Base-by-base conservation (phyloP, 495 filamentous ascomycete species). In the Cercophora newfieldiana region DNA sequence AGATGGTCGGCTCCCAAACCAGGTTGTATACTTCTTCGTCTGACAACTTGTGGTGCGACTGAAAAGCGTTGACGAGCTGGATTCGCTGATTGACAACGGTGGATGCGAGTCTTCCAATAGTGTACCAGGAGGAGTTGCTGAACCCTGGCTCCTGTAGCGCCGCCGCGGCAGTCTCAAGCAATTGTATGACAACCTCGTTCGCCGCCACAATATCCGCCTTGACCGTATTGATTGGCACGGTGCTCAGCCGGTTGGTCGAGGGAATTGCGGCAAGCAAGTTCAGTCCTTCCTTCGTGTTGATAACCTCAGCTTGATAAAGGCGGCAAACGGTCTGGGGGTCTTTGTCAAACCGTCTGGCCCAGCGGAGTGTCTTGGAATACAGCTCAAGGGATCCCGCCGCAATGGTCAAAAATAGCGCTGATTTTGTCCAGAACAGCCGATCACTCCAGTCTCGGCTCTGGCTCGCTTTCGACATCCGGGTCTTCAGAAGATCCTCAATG, bases 1-100 rank as follows among this genome's bases (percentile, higher is more conserved):
- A 12, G 8, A 72, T 50, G 2, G 69, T 73, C 1, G 73, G 67
- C 24, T 63, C 47, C 73, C 71, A 75, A 0, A 75, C 67, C 1
- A 65, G 28, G 33, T 50, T 31, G 37, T 55, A 64, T 5, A 71
- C 54, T 8, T 66, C 57, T n/a, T 65, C 28, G 26, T 72, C 65
- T 2, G 61, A 60, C 28, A 75, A 44, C 1, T 30, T 10, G 24
- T 44, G 22, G 1, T 37, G n/a, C 0, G 25, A 8, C 30, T 70
- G 64, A 5, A 70, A 65, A 3, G 44, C 57, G 29, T 53, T 47
- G 7, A 71, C 64, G 21, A 37, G 30, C 12, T 51, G 19, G 12
- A 69, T 7, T 7, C 73, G 69, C 4, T 26, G 31, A 8, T 24
- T 12, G n/a, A 70, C 65, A 10, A 75, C 62, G 5, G 30, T 25